These are phyloP conservation scores for Dictyostelium purpureum DNA, from an alignment of 78 protist species.

Conservation along the genomic window DNA sequence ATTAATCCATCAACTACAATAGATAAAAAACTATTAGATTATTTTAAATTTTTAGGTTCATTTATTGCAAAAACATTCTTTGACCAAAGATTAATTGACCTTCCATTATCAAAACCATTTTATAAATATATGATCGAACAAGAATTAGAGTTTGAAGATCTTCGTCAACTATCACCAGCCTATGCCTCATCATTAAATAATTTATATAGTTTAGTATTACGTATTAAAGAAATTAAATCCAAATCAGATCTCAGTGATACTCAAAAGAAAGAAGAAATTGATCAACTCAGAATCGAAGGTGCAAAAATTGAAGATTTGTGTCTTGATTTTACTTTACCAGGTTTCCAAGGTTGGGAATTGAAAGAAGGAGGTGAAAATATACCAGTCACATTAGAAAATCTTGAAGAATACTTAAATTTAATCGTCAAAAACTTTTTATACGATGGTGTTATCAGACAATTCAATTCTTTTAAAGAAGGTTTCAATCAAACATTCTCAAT, in stretches of 20 bases:
- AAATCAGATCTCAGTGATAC: neutral
- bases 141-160: constrained; percentile 53
- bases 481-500: constrained; percentile 75
- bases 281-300: constrained; percentile 69
- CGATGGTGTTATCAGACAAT: constrained; percentile 69
- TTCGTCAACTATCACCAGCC: constrained; percentile 45
- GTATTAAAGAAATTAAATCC: constrained; percentile 28
- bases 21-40: constrained; percentile 22
- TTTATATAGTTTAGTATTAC: constrained; percentile 19
- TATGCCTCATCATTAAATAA: constrained; percentile 28
- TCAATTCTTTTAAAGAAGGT: constrained; percentile 82
- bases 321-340: constrained; percentile 81
- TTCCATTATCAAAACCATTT: constrained; percentile 81
- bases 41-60: constrained; percentile 80
- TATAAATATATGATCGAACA: constrained; percentile 59
- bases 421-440: constrained; percentile 35
- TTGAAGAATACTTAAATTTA: constrained; percentile 78
- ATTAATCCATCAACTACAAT: constrained; percentile 44
- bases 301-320: constrained; percentile 66
- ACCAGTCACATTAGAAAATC: constrained; percentile 48
- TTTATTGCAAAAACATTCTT: constrained; percentile 86
- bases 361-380: constrained; percentile 37
- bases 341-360: constrained; percentile 67
- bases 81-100: constrained; percentile 84
- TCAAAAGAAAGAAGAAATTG: constrained; percentile 39